Conservation (phyloP, 2,329 filamentous ascomycete species). For the Emmonsia crescens region DNA sequence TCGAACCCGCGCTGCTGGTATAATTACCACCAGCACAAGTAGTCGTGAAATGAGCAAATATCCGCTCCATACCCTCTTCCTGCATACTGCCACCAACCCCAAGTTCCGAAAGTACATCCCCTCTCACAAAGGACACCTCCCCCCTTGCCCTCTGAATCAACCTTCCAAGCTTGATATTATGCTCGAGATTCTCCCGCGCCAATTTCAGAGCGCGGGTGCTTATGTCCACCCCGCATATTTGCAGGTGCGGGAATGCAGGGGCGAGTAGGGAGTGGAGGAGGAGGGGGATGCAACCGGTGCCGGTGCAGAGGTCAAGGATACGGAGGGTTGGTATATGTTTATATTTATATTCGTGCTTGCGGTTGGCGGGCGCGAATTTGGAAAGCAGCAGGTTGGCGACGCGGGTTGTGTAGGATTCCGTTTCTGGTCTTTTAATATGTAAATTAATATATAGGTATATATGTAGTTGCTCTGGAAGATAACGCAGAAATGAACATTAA, state of each 20-base stretch:
- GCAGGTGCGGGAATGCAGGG: constrained; percentile 31
- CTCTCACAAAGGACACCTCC: constrained; percentile 38
- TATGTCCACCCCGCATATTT: constrained; percentile 63
- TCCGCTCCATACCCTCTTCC: background rate
- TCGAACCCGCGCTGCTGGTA: background rate
- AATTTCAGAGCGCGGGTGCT: constrained; percentile 55
- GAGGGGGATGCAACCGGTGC: constrained; percentile 81
- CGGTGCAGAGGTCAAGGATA: constrained; percentile 79
- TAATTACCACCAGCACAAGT: background rate
- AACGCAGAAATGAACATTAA: background rate
- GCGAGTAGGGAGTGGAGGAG: constrained; percentile 55
- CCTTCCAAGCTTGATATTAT: constrained; percentile 34
- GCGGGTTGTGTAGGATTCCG: constrained; percentile 55
- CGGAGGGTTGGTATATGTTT: constrained; percentile 33
- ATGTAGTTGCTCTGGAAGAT: background rate
- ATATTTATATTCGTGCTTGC: constrained; percentile 1
- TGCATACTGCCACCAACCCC: background rate
- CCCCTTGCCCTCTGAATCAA: constrained; percentile 19
- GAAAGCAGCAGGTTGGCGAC: constrained; percentile 39
- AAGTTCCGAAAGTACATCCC: constrained; percentile 21
- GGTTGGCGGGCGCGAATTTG: constrained; percentile 4
- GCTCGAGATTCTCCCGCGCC: constrained; percentile 51
- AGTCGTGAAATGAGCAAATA: background rate
- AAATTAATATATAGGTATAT: background rate
- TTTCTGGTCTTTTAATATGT: constrained; percentile 45